A percentile compares a stretch with the other conserved stretches of the same genome.
These are phyloP conservation scores for Alectoria sarmentosa DNA, from an alignment of 495 filamentous ascomycete species.

Conservation along the genomic window DNA sequence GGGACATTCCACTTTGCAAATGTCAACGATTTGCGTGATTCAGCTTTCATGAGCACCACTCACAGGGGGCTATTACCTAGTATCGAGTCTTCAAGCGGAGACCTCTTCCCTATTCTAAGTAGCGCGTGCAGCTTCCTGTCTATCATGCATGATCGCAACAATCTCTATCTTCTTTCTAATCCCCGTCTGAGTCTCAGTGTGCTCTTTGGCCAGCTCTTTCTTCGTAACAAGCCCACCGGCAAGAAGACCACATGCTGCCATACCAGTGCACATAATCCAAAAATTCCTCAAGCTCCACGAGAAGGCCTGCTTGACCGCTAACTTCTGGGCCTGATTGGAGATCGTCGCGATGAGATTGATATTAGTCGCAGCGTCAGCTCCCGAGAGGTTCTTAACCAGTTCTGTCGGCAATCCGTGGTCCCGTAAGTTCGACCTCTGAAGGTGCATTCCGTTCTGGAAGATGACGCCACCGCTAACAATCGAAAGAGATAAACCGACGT, in stretches of 20 bases:
- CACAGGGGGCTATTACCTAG: too few relatives aligned
- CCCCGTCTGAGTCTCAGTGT: conserved; percentile 54
- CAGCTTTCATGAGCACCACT: too few relatives aligned
- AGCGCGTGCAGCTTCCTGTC: too few relatives aligned
- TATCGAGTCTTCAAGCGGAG: too few relatives aligned
- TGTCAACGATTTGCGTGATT: too few relatives aligned
- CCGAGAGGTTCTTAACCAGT: conserved; percentile 38
- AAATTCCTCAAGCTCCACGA: conserved; percentile 54
- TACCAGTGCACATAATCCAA: too few relatives aligned
- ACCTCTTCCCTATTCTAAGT: too few relatives aligned
- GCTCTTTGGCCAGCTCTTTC: conserved; percentile 46
- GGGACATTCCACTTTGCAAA: too few relatives aligned
- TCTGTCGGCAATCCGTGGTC: conserved; percentile 40
- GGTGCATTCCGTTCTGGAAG: conserved; percentile 58
- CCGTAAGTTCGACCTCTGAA: conserved; percentile 32
- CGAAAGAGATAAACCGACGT: conserved; percentile 36
- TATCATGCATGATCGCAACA: too few relatives aligned
- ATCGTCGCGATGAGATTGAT: conserved; percentile 37
- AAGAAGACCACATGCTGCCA: conserved; percentile 49
- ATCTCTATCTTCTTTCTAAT: too few relatives aligned
- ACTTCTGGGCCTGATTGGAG: conserved; percentile 36
- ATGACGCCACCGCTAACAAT: conserved; percentile 61
- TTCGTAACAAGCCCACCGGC: conserved; percentile 46
- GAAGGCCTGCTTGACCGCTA: conserved; percentile 48
- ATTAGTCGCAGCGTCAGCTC: conserved; percentile 46